Conservation (phyloP, 2,329 filamentous ascomycete genomes). For the Pyricularia sp. region DNA sequence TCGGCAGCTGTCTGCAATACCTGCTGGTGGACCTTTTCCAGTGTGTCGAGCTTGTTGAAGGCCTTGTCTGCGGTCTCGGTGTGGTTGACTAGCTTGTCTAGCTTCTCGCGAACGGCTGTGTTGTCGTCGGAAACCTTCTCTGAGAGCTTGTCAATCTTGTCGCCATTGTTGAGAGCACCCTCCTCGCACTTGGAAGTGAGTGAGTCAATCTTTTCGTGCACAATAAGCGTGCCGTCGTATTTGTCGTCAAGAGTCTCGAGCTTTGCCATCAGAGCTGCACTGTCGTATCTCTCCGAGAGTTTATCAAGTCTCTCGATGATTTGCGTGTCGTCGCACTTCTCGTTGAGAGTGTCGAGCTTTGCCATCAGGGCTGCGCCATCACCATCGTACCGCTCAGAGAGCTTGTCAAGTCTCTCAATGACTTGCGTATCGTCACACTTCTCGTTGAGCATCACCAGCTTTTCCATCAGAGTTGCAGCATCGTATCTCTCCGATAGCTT, state of each 20-base stretch:
- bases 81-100: constrained; percentile 51
- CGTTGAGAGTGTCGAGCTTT: constrained; percentile 32
- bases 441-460: constrained; percentile 8
- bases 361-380: constrained; percentile 32
- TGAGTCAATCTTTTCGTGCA: constrained; percentile 43
- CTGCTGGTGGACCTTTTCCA: constrained; percentile 83
- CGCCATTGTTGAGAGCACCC: constrained; percentile 23
- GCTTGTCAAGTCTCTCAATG: constrained; percentile 44
- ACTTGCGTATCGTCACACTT: constrained; percentile 38
- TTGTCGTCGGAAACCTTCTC: constrained; percentile 43
- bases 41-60: constrained; percentile 65
- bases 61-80: constrained; percentile 56
- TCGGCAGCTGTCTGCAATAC: constrained; percentile 78
- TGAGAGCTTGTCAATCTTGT: constrained; percentile 47
- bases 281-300: constrained; percentile 8
- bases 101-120: constrained; percentile 45
- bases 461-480: constrained; percentile 25
- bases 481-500: constrained; percentile 27
- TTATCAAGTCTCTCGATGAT: constrained; percentile 42
- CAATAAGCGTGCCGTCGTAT: constrained; percentile 25
- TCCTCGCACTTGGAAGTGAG: constrained; percentile 30
- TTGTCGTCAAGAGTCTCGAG: constrained; percentile 23
- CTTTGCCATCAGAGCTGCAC: constrained; percentile 36
- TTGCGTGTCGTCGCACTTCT: constrained; percentile 34
- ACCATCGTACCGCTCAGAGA: constrained; percentile 29